Evolutionary conservation across 306 rosid genomes (phyloP), one percentile per base, ranked within the genome.

Genomic region (Vicia villosa): DNA sequence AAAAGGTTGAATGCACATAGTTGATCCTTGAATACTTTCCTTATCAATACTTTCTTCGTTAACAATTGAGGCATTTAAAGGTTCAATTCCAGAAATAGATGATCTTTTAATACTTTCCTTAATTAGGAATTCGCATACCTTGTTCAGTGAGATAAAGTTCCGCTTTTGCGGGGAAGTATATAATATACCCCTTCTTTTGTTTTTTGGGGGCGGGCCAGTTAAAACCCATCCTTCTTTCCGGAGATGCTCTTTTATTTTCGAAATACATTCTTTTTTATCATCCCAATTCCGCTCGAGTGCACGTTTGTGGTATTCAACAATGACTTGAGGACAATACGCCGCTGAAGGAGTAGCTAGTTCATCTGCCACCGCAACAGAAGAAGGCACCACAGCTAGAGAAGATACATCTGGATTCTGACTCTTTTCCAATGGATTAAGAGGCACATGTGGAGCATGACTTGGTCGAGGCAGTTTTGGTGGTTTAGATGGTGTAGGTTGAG

Each of bases 211-310:
- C 66, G 73, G 77, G 74, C 50, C 47, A 67, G 19, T 70, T 38
- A 76, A 37, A 7, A 1, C 30, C 93, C 93, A 87, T 42, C 89
- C 91, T 68, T 38, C 77, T 51, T 86, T 71, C 59, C 46, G 72
- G 20, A 87, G 79, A 75, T 87, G 85, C 14, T 50, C 70, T 71
- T 62, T 84, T 74, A 83, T 89, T 63, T 87, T 80, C 8, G 4
- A 13, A 65, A 47, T 76, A 78, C 66, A 57, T 8, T 11, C 12
- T 16, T 13, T 63, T 28, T 34, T 40, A 11, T 17, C 43, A 42
- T n/a, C 70, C 28, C 6, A 5, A 15, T 3, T 10, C 32, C 11
- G 58, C 5, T 64, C 24, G 28, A 5, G 1, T 66, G 43, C 61
- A 70, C 19, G 55, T 22, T 7, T 13, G 76, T 13, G 16, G 26